phyloP scores from a whole-genome alignment of 495 filamentous ascomycete genomes.

The Penicillium steckii region DNA sequence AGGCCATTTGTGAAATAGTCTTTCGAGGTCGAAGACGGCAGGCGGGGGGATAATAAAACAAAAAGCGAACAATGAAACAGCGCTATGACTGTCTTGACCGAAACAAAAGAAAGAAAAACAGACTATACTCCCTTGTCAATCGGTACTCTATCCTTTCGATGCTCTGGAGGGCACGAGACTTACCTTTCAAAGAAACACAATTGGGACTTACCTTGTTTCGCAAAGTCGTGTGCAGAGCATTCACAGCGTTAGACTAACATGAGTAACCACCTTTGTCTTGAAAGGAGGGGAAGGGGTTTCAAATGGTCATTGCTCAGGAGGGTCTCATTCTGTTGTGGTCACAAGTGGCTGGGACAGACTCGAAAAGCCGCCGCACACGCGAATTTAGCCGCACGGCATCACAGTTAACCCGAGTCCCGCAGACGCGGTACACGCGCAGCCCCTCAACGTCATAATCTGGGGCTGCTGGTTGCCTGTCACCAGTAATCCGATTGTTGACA shows the following conservation, averaged over 20 bases:
- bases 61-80: neutral
- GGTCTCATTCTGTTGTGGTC: slow-evolving; percentile 15
- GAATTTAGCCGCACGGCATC: slow-evolving; percentile 17
- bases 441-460: slow-evolving; percentile 27
- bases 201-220: slow-evolving; percentile 16
- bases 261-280: neutral
- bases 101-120: neutral
- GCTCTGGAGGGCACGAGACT: slow-evolving; percentile 2
- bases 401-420: slow-evolving; percentile 23
- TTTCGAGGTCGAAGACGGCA: neutral
- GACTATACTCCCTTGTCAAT: neutral
- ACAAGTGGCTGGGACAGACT: slow-evolving; percentile 14
- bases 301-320: slow-evolving; percentile 13
- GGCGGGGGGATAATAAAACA: neutral
- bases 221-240: neutral
- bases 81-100: neutral
- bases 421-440: slow-evolving; percentile 3
- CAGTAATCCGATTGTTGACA: slow-evolving; percentile 11
- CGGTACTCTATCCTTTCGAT: neutral
- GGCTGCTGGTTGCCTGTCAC: neutral
- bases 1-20: slow-evolving; percentile 33
- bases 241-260: slow-evolving; percentile 3
- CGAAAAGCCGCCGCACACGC: slow-evolving; percentile 14
- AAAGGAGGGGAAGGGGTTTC: slow-evolving; percentile 2
- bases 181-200: slow-evolving; percentile 1